Base-by-base conservation (phyloP, 805 yeast species). In the Scheffersomyces amazonensis region DNA sequence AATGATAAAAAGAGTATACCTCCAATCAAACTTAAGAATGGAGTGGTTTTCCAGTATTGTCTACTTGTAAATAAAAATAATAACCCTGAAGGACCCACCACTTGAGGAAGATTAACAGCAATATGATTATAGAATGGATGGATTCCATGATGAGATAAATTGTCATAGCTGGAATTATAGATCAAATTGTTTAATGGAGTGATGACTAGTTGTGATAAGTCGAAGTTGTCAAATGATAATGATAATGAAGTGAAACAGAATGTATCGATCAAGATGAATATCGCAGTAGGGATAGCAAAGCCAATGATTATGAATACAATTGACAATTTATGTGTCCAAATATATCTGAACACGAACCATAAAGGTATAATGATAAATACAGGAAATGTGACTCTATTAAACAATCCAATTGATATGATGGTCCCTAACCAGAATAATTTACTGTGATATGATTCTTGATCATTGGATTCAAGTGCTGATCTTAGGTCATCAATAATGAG, bases 351-450 rank as follows among this genome's bases (percentile, higher is more conserved):
- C 4, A 83, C 53, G 31, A 60, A 69, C 25, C 73, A 30, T 0
- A 71, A 51, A 1, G 98, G 98, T 2, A 87, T 37, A 0, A 82
- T 32, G 29, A 95, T 51, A 66, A 87, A 93, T 0, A 82, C 85
- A 0, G 80, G 71, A 52, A 91, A 91, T 0, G 97, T 88, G 19
- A 88, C 75, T 48, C 99, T 69, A 58, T 90, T 93, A 67, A 90
- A 91, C 0, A 77, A 46, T 0, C 98, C 99, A 17, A 89, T 32
- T 0, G 83, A 66, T 1, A 80, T 50, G 0, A 83, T 31, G 0
- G 62, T 36, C 0, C 80, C 96, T 36, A 76, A 55, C n/a, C 49
- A 37, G 21, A 44, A 37, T 24, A 59, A 50, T 36, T 35, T 19
- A 18, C 8, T 13, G 3, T 8, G 12, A 21, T 27, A 31, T 9